Base-by-base conservation (phyloP, 768 basidiomycete genomes). In the Russula foetens region DNA sequence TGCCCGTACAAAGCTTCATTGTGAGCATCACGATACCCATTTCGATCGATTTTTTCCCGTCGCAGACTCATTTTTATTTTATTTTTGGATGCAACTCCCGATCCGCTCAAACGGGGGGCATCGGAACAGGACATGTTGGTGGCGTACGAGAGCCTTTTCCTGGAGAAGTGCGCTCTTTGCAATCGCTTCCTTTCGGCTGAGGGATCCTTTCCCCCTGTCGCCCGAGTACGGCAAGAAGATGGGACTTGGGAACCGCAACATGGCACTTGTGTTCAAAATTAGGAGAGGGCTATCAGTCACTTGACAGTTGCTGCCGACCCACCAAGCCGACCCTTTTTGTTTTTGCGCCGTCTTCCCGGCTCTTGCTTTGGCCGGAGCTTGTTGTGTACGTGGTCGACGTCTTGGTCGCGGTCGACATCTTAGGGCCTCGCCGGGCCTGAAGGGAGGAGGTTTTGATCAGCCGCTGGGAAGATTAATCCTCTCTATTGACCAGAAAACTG, bases 131-230 rank as follows among this genome's bases (percentile, higher is more conserved):
- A 68, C 39, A 71, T 85, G 24, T 75, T 88, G 23, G 70, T 71
- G 5, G 75, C 81, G 0, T 91, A 90, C 68, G 74, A 75, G 33
- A 78, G 76, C 7, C 71, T 91, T 24, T 90, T 90, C 65, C 73
- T 82, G 52, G 78, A 82, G 33, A 78, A 74, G 3, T 92, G 89
- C 65, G 71, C 71, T 24, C 72, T 69, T 31, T 92, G 89, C 67
- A 74, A 79, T 50, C 82, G 88, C 19, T 84, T 90, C 28, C 72
- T 90, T 23, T 85, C 85, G 0, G 74, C 76, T 2, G 87, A 90
- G 65, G 84, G 84, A 0, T 86, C 90, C 68, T 75, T 86, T 8
- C 89, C 88, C 1, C 84, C 87, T 0, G 85, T 89, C 3, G 84
- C 82, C 31, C 79, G 86, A 46, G 67, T 80, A 28, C 86, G 81